Percentiles rank a stretch among this genome's conserved stretches.
Evolutionary conservation across 139 green algal species (phyloP).

Genomic region (Chlamydomonas sphaeroides): DNA sequence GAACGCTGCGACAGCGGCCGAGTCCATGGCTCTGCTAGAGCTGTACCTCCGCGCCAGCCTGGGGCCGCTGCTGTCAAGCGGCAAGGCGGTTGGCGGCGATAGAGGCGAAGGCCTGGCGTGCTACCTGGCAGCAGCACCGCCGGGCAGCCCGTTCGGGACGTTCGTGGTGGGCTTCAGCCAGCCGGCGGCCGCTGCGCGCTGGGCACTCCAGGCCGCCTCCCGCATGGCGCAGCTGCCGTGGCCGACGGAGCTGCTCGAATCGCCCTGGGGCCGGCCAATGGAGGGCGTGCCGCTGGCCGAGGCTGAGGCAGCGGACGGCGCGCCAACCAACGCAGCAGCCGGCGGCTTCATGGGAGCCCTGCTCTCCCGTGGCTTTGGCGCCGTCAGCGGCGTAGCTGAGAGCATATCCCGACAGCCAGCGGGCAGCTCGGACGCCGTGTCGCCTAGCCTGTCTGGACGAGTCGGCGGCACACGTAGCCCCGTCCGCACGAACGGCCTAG

Average conservation of each 20-base stretch:
- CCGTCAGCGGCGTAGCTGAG: background rate
- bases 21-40: slow-evolving; percentile 18
- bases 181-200: background rate
- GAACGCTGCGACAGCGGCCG: background rate
- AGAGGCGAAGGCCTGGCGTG: background rate
- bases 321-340: background rate
- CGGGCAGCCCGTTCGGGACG: slow-evolving; percentile 9
- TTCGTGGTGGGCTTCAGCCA: slow-evolving; percentile 6
- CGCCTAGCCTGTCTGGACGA: too few species aligned
- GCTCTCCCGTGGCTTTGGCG: background rate
- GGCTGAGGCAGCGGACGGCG: background rate
- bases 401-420: too few species aligned
- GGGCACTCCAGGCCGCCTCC: background rate
- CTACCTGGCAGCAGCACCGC: background rate
- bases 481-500: too few species aligned
- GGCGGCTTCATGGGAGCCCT: background rate
- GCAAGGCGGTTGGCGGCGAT: too few species aligned
- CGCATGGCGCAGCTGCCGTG: background rate
- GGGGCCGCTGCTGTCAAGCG: background rate
- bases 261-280: slow-evolving; percentile 1
- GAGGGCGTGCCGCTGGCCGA: background rate
- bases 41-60: slow-evolving; percentile 6
- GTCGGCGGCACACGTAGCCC: too few species aligned
- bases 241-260: background rate
- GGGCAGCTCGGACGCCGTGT: too few species aligned